Percentiles rank a stretch among this genome's conserved stretches.
phyloP scores from a whole-genome alignment of 345 rosid genomes.

The Pistacia vera region DNA sequence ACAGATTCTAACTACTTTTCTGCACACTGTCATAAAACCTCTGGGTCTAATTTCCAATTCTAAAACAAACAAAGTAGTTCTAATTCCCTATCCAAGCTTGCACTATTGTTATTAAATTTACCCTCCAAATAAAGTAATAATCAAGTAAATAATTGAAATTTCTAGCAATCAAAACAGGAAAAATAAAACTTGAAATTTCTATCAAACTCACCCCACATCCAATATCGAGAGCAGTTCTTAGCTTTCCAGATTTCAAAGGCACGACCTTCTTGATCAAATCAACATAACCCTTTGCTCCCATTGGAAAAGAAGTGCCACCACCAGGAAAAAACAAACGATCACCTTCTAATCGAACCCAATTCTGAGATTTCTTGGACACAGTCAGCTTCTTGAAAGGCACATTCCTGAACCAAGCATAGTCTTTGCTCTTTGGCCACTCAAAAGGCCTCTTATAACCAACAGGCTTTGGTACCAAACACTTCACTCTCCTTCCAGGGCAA shows the following conservation, averaged over 20 bases:
- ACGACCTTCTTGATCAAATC: constrained; percentile 44
- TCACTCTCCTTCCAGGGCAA: constrained; percentile 48
- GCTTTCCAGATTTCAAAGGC: constrained; percentile 56
- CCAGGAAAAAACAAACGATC: constrained; percentile 61
- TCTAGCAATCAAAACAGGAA: background rate
- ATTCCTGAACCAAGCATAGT: constrained; percentile 56
- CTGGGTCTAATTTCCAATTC: background rate
- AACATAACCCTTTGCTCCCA: constrained; percentile 61
- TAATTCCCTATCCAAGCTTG: too few species aligned
- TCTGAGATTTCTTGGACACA: constrained; percentile 56
- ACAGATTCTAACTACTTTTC: background rate
- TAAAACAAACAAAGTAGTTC: background rate
- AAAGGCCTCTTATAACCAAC: constrained; percentile 53
- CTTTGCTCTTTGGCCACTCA: constrained; percentile 65
- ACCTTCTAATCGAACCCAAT: constrained; percentile 61
- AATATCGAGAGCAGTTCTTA: constrained; percentile 65
- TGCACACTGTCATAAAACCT: background rate
- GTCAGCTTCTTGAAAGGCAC: constrained; percentile 56
- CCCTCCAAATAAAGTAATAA: too few species aligned
- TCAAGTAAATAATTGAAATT: too few species aligned
- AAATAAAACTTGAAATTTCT: background rate
- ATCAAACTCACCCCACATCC: constrained; percentile 70
- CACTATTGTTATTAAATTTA: too few species aligned
- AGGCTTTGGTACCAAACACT: constrained; percentile 67
- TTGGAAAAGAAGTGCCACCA: constrained; percentile 73